Evolutionary conservation across 2,329 filamentous ascomycete genomes (phyloP).

Genomic region (Exophiala bonariae): DNA sequence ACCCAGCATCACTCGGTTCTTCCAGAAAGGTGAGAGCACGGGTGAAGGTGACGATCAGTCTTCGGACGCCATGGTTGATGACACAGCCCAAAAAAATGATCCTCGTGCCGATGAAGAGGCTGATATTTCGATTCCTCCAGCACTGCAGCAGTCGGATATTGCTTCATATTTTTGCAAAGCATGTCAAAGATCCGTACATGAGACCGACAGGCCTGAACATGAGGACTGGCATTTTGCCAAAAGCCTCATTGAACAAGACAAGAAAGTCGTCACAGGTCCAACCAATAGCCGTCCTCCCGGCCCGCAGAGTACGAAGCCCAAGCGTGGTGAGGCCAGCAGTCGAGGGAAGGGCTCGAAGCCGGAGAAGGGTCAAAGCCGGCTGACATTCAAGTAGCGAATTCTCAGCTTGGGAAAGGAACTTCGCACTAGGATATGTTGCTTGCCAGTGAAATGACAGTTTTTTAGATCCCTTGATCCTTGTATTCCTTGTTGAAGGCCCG

Average conservation of each 20-base stretch:
- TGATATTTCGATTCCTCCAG: not conserved
- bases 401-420: not conserved
- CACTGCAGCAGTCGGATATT: slow-evolving; percentile 18
- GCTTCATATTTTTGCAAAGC: slow-evolving; percentile 57
- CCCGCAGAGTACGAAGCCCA: slow-evolving; percentile 10
- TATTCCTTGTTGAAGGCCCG: slow-evolving; percentile 88
- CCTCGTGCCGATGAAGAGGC: slow-evolving; percentile 12
- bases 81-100: slow-evolving; percentile 15
- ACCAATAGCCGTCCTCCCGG: slow-evolving; percentile 25
- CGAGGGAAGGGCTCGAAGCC: slow-evolving; percentile 22
- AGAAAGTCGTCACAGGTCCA: slow-evolving; percentile 32
- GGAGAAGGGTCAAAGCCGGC: slow-evolving; percentile 27
- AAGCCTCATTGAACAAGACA: slow-evolving; percentile 71
- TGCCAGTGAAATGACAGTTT: not conserved
- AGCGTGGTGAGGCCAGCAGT: slow-evolving; percentile 14
- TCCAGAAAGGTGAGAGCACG: slow-evolving; percentile 44
- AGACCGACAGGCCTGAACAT: slow-evolving; percentile 69
- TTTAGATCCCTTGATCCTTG: slow-evolving; percentile 34
- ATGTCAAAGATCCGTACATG: slow-evolving; percentile 64
- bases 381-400: slow-evolving; percentile 26
- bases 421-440: not conserved
- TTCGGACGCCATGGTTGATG: slow-evolving; percentile 21
- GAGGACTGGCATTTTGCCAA: slow-evolving; percentile 94
- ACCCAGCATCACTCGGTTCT: slow-evolving; percentile 59
- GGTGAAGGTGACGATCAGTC: slow-evolving; percentile 29